A percentile compares a stretch with the other conserved stretches of the same genome.
Conservation (phyloP, 2,329 filamentous ascomycete genomes). For the Stylonectria norvegica region DNA sequence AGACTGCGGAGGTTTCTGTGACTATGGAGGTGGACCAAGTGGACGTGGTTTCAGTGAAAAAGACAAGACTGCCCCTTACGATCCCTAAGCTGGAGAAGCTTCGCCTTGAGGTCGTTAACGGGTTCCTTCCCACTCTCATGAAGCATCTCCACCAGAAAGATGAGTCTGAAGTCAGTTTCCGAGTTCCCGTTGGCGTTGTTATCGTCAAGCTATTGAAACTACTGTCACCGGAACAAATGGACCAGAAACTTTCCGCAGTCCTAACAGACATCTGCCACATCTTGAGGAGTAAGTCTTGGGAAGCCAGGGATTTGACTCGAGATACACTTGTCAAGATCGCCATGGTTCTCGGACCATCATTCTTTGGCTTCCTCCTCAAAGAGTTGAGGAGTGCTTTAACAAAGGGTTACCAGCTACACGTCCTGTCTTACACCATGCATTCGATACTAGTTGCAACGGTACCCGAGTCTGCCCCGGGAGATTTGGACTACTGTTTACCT, state of each 20-base stretch:
- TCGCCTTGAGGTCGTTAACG: slow-evolving; percentile 65
- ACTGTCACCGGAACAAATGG: slow-evolving; percentile 69
- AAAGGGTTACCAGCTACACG: slow-evolving; percentile 88
- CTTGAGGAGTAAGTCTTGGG: slow-evolving; percentile 80
- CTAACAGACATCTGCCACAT: slow-evolving; percentile 92
- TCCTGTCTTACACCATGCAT: slow-evolving; percentile 92
- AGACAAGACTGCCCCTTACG: slow-evolving; percentile 55
- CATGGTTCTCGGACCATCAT: slow-evolving; percentile 72
- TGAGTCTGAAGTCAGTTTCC: slow-evolving; percentile 87
- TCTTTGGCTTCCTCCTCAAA: slow-evolving; percentile 89
- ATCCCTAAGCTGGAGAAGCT: slow-evolving; percentile 67
- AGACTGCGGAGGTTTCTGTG: no score
- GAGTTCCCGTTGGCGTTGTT: slow-evolving; percentile 85
- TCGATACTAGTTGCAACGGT: slow-evolving; percentile 77
- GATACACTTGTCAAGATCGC: slow-evolving; percentile 85
- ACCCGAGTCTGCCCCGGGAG: slow-evolving; percentile 72
- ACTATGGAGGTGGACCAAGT: slow-evolving; percentile 42
- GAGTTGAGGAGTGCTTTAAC: slow-evolving; percentile 80
- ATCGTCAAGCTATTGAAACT: slow-evolving; percentile 83
- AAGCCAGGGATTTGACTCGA: slow-evolving; percentile 85
- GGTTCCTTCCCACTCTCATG: slow-evolving; percentile 75
- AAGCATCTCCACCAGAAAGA: slow-evolving; percentile 91
- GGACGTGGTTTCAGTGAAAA: slow-evolving; percentile 23
- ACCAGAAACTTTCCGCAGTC: slow-evolving; percentile 73
- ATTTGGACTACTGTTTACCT: slow-evolving; percentile 81